A percentile compares a stretch with the other conserved stretches of the same genome.
phyloP scores from a whole-genome alignment of 202 grass and related monocot genomes.

The Cymbopogon flexuosus region DNA sequence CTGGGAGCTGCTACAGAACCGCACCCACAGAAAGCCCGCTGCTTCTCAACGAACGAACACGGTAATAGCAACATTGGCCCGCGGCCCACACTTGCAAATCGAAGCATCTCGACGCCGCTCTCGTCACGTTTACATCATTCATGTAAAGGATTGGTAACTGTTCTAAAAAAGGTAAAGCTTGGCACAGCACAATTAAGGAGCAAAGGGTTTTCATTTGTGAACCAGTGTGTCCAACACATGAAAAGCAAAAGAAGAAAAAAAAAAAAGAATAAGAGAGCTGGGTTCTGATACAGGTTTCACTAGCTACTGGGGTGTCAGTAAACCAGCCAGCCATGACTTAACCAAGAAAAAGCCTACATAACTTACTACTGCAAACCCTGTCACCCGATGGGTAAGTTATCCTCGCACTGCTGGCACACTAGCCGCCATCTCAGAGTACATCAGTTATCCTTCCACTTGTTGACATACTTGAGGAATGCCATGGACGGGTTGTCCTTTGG shows the following conservation, averaged over 20 bases:
- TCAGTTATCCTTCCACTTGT: constrained; percentile 76
- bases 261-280: neutral
- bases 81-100: neutral
- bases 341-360: neutral
- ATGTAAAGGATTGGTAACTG: neutral
- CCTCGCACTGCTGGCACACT: neutral
- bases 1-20: neutral
- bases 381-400: neutral
- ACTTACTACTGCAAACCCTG: neutral
- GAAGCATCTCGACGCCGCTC: neutral
- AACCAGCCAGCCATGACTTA: neutral
- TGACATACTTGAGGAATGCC: constrained; percentile 77
- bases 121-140: neutral
- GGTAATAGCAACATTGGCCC: neutral
- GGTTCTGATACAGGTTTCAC: neutral
- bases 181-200: neutral
- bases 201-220: neutral
- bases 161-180: neutral
- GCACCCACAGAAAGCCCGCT: neutral
- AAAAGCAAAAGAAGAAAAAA: neutral
- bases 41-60: neutral
- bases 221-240: neutral
- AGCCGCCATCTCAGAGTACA: neutral
- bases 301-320: neutral
- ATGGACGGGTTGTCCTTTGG: constrained; percentile 65